These are phyloP conservation scores for Amanita pseudoporphyria DNA, from an alignment of 768 basidiomycete genomes.

Conservation along the genomic window DNA sequence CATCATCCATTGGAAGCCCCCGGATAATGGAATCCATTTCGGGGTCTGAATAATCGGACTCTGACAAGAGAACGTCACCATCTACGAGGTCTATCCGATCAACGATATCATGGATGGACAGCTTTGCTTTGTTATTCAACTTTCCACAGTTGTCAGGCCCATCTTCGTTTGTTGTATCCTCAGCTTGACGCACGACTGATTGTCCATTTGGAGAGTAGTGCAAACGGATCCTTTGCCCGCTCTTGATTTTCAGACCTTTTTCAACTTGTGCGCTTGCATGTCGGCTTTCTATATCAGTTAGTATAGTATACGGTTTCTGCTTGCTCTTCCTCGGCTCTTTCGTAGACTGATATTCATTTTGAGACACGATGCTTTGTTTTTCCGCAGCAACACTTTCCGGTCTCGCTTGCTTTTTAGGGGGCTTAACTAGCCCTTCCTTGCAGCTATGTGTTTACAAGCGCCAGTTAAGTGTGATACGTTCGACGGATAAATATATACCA, in stretches of 20 bases:
- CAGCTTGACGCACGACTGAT: conserved; percentile 9
- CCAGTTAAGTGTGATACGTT: conserved; percentile 1
- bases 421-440: conserved; percentile 44
- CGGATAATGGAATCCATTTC: conserved; percentile 17
- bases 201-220: conserved; percentile 13
- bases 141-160: neutral
- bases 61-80: conserved; percentile 12
- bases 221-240: conserved; percentile 24
- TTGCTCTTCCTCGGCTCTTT: neutral
- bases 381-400: neutral
- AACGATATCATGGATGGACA: neutral
- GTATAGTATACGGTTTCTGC: conserved; percentile 15
- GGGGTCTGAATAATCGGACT: conserved; percentile 30
- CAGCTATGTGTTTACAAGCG: conserved; percentile 39
- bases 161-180: neutral
- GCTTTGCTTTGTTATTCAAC: neutral
- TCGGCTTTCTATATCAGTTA: conserved; percentile 32
- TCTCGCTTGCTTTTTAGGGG: conserved; percentile 8
- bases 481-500: conserved; percentile 38
- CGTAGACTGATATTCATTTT: neutral
- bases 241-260: conserved; percentile 25
- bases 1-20: conserved; percentile 11
- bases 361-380: neutral
- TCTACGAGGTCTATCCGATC: neutral
- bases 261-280: conserved; percentile 34